Conservation (phyloP, 2,329 filamentous ascomycete species). For the Aureobasidium uvarum region DNA sequence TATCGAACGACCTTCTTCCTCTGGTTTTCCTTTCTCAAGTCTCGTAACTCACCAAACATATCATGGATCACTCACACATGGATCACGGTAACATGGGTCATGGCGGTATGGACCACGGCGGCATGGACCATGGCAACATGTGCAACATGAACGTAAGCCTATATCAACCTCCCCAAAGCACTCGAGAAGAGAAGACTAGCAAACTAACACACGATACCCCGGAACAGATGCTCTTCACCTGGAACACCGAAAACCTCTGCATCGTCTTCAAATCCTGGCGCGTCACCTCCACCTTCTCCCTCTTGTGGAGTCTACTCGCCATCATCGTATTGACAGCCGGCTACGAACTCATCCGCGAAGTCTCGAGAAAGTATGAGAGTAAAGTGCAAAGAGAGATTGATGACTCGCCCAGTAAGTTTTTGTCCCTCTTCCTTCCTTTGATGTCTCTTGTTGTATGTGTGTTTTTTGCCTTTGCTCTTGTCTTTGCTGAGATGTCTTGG, state of each 20-base stretch:
- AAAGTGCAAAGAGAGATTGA: constrained; percentile 52
- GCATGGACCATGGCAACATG: constrained; percentile 56
- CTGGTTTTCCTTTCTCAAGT: neutral
- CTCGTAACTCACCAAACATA: neutral
- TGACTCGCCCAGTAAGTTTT: constrained; percentile 40
- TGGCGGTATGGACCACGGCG: constrained; percentile 47
- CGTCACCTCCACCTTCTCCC: constrained; percentile 68
- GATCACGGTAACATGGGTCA: constrained; percentile 30
- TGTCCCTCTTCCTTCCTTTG: neutral
- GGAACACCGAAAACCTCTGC: constrained; percentile 90
- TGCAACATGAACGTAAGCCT: constrained; percentile 86
- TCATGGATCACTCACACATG: constrained; percentile 27
- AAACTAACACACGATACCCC: too few relatives aligned
- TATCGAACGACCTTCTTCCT: neutral
- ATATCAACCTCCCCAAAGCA: too few relatives aligned
- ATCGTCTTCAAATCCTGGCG: constrained; percentile 95
- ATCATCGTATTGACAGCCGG: constrained; percentile 83
- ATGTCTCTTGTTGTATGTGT: neutral
- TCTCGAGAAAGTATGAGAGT: constrained; percentile 72
- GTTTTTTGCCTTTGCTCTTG: neutral
- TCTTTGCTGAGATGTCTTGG: neutral
- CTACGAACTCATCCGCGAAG: constrained; percentile 83
- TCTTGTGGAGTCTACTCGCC: constrained; percentile 77
- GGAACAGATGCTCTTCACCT: constrained; percentile 92
- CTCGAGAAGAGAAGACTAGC: too few relatives aligned